Evolutionary conservation across 306 rosid species (phyloP).

Genomic region (Castanopsis chinensis): DNA sequence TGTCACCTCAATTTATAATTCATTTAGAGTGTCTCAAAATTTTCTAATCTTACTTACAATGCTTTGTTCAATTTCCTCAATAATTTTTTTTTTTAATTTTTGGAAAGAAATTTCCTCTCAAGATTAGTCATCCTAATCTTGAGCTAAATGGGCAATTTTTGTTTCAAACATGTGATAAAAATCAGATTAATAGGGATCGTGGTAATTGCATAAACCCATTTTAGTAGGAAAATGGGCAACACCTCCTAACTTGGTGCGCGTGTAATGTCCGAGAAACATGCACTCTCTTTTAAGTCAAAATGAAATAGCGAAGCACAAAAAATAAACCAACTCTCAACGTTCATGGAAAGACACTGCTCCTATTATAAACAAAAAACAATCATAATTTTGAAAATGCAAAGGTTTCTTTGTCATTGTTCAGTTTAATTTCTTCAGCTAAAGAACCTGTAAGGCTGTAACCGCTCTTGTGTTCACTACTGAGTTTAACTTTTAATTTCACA

Average conservation of each 20-base stretch:
- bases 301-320: background rate
- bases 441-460: conserved; percentile 43
- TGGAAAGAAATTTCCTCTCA: background rate
- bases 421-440: conserved; percentile 14
- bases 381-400: background rate
- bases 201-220: background rate
- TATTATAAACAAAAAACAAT: background rate
- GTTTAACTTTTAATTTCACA: conserved; percentile 3
- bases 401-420: background rate
- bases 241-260: background rate
- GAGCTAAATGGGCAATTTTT: background rate
- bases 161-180: background rate
- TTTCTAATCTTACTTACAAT: background rate
- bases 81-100: background rate
- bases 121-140: background rate
- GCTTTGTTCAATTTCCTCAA: background rate
- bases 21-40: no score
- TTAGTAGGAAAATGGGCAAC: background rate
- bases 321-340: background rate
- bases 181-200: background rate
- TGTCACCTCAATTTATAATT: no score
- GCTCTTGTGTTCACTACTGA: conserved; percentile 28
- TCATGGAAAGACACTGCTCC: conserved; percentile 15
- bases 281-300: background rate
- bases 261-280: background rate